These are phyloP conservation scores for Geranium incanum DNA, from an alignment of 441 rosid species.

Conservation along the genomic window DNA sequence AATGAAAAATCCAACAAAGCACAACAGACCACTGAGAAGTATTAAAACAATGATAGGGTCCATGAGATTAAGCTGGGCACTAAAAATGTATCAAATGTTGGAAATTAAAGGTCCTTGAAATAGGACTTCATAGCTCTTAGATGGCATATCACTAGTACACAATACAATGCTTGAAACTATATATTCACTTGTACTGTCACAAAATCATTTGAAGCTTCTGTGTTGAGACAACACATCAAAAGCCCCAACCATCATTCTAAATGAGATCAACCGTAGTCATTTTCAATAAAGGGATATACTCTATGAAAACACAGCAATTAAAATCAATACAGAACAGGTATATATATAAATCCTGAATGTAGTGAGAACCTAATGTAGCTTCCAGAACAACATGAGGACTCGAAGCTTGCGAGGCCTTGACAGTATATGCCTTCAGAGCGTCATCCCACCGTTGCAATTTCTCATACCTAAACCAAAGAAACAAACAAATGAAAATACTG, in stretches of 20 bases:
- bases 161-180: too few relatives aligned
- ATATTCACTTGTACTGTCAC: background rate
- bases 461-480: slow-evolving; percentile 67
- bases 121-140: background rate
- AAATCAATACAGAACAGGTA: background rate
- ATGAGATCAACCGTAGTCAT: background rate
- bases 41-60: background rate
- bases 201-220: background rate
- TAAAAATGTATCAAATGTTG: background rate
- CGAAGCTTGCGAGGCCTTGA: slow-evolving; percentile 77
- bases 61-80: background rate
- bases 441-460: slow-evolving; percentile 99
- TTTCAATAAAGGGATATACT: background rate
- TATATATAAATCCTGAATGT: background rate
- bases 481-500: slow-evolving; percentile 19
- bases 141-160: too few relatives aligned
- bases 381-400: slow-evolving; percentile 77
- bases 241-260: background rate
- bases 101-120: background rate
- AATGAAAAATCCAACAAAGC: background rate
- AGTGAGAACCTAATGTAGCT: slow-evolving; percentile 72
- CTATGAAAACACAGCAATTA: background rate
- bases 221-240: background rate
- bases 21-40: background rate
- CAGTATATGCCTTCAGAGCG: slow-evolving; percentile 95